phyloP scores from a whole-genome alignment of 2,329 filamentous ascomycete species.

The Neoascochyta sp. region DNA sequence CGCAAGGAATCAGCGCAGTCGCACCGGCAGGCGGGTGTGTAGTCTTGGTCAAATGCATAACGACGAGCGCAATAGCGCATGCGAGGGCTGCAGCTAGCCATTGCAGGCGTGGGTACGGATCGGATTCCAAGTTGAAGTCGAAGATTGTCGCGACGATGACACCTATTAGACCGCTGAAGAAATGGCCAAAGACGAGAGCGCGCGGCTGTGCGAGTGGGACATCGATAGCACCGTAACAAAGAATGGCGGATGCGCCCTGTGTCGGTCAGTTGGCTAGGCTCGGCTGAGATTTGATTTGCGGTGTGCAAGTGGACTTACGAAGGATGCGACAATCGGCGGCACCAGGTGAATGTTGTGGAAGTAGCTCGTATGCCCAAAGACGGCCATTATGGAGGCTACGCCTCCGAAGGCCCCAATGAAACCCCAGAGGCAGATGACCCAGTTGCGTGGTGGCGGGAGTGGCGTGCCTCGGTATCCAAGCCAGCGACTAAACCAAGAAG shows the following conservation, averaged over 20 bases:
- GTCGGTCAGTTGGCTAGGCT: slow-evolving; percentile 6
- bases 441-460: slow-evolving; percentile 22
- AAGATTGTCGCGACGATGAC: slow-evolving; percentile 45
- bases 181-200: slow-evolving; percentile 44
- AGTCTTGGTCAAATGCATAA: slow-evolving; percentile 47
- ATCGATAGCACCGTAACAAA: slow-evolving; percentile 46
- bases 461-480: slow-evolving; percentile 47
- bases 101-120: slow-evolving; percentile 27
- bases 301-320: slow-evolving; percentile 21
- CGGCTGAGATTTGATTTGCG: background rate
- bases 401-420: slow-evolving; percentile 45
- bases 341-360: slow-evolving; percentile 37
- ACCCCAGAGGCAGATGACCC: slow-evolving; percentile 41
- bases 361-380: slow-evolving; percentile 41
- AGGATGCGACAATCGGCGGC: slow-evolving; percentile 42
- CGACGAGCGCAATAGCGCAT: slow-evolving; percentile 42
- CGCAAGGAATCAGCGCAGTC: slow-evolving; percentile 44
- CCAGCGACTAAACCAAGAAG: slow-evolving; percentile 63
- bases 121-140: slow-evolving; percentile 33
- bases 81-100: slow-evolving; percentile 46
- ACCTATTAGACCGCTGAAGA: slow-evolving; percentile 44
- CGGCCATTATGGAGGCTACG: slow-evolving; percentile 40
- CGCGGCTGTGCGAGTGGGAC: slow-evolving; percentile 47
- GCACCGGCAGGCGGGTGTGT: slow-evolving; percentile 49
- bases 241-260: slow-evolving; percentile 46